Percentiles rank a stretch among this genome's conserved stretches.
Conservation (phyloP, 2,329 filamentous ascomycete genomes). For the Aspergillus ibericus region DNA sequence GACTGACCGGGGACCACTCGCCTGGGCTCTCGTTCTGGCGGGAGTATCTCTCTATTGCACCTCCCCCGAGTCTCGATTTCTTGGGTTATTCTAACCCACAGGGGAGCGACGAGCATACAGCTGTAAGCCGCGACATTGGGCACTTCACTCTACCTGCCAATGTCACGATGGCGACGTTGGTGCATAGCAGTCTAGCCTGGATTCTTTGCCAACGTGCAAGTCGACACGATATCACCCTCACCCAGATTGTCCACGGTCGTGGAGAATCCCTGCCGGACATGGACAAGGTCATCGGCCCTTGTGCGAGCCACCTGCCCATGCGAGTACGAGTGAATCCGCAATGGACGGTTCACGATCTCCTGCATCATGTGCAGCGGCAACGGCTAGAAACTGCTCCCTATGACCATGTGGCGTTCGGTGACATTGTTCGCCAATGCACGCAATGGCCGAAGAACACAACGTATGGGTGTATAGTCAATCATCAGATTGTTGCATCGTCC, state of each 20-base stretch:
- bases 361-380: constrained; percentile 14
- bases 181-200: constrained; percentile 12
- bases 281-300: constrained; percentile 10
- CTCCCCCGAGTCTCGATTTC: neutral
- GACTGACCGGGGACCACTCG: neutral
- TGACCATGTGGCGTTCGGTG: neutral
- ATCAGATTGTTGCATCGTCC: too few relatives aligned
- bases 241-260: constrained; percentile 16
- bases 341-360: constrained; percentile 8
- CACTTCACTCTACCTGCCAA: neutral
- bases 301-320: constrained; percentile 10
- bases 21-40: constrained; percentile 9
- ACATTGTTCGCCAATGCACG: too few relatives aligned
- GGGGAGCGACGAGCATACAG: neutral
- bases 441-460: too few relatives aligned
- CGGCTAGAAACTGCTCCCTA: constrained; percentile 5
- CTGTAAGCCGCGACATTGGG: neutral
- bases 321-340: constrained; percentile 1
- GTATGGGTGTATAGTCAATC: too few relatives aligned
- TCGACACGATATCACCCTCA: constrained; percentile 7
- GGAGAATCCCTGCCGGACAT: constrained; percentile 2
- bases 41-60: constrained; percentile 2
- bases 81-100: neutral
- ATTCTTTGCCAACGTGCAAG: neutral
- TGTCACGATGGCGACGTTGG: constrained; percentile 8